Evolutionary conservation across 768 basidiomycete species (phyloP).

Genomic region (Leucosporidium scottii): DNA sequence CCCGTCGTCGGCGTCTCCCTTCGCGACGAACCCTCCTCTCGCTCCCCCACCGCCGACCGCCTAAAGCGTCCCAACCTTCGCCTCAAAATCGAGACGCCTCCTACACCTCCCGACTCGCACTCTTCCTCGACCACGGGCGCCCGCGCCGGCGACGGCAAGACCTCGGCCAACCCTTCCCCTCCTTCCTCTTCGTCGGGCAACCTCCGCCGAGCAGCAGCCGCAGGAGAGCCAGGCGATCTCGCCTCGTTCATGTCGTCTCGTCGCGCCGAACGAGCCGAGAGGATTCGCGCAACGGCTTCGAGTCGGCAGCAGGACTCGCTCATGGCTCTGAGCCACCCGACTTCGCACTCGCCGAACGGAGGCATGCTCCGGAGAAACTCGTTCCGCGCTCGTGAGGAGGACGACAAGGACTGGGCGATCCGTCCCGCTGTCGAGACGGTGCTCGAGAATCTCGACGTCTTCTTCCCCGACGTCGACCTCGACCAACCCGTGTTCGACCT

Average conservation of each 20-base stretch:
- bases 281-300: background rate
- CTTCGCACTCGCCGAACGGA: background rate
- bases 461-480: conserved; percentile 92
- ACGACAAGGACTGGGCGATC: conserved; percentile 34
- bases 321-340: background rate
- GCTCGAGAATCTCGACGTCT: conserved; percentile 83
- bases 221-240: background rate
- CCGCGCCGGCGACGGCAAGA: too few species aligned
- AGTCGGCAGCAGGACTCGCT: background rate
- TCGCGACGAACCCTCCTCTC: background rate
- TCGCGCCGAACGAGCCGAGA: background rate
- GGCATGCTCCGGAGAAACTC: conserved; percentile 20
- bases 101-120: background rate
- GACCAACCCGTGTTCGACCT: conserved; percentile 88
- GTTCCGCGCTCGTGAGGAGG: conserved; percentile 26
- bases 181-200: background rate
- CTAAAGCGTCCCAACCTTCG: conserved; percentile 24
- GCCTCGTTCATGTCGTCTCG: conserved; percentile 2
- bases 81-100: conserved; percentile 13
- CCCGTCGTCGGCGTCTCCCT: background rate
- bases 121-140: background rate
- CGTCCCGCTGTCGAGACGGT: conserved; percentile 60
- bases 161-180: too few species aligned
- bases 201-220: background rate
- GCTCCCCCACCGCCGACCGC: conserved; percentile 10